Evolutionary conservation across 306 rosid species (phyloP).

Genomic region (Sicyos baderoa): DNA sequence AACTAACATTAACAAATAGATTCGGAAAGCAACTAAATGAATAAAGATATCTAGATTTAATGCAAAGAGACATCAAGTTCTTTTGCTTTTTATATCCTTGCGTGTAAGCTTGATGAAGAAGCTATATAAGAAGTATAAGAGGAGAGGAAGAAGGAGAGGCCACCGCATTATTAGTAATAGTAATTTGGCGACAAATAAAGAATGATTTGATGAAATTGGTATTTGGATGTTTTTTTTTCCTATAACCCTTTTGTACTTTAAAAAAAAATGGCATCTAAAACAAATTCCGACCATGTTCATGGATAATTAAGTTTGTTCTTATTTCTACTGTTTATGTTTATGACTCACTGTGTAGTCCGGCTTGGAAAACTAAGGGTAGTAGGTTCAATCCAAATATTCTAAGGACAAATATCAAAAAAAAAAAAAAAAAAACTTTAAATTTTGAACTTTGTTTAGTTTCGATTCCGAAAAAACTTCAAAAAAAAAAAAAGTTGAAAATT

Average conservation of each 20-base stretch:
- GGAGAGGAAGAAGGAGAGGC: too few species aligned
- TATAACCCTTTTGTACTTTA: neutral
- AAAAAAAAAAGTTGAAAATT: too few species aligned
- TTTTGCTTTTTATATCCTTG: slow-evolving; percentile 3
- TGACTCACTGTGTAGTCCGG: too few species aligned
- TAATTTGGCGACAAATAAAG: slow-evolving; percentile 8
- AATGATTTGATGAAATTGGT: slow-evolving; percentile 1
- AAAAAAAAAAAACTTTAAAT: too few species aligned
- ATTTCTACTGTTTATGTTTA: neutral
- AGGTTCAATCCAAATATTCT: too few species aligned
- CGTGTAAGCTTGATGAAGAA: slow-evolving; percentile 9
- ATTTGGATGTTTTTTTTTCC: neutral
- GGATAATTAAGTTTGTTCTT: neutral
- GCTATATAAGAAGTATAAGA: neutral
- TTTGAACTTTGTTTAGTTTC: too few species aligned
- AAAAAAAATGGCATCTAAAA: neutral
- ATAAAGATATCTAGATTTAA: neutral
- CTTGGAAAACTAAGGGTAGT: too few species aligned
- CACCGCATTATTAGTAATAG: neutral
- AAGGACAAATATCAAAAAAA: too few species aligned
- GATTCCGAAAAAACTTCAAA: too few species aligned
- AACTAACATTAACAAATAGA: slow-evolving; percentile 1
- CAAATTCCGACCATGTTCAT: neutral
- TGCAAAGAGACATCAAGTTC: slow-evolving; percentile 15
- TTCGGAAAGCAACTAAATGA: neutral